Evolutionary conservation across 2,329 filamentous ascomycete species (phyloP), one percentile per base, ranked within the genome.

Genomic region (Fusarium fujikuroi): DNA sequence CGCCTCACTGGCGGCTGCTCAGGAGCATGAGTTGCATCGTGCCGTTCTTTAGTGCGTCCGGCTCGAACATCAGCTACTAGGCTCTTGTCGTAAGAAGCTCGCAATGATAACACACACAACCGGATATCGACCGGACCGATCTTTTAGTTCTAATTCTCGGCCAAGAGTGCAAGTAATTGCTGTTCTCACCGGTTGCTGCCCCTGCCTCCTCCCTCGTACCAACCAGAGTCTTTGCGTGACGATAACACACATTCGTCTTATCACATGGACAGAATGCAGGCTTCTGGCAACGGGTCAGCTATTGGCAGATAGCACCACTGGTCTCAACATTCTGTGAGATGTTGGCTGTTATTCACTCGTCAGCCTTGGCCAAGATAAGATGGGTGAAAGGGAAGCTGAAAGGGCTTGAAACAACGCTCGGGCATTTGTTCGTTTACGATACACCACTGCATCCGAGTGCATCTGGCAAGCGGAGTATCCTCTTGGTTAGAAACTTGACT

Each of bases 141-240:
- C 66, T 52, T 64, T 66, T 62, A 39, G 36, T 46, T 69, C 43
- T 62, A 40, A 59, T 54, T 43, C 56, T 58, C 64, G 60, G 53
- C 53, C 54, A 61, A 63, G 70, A 74, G 63, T 58, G 65, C 73
- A 73, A 66, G 69, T 75, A 60, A 63, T 65, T 65, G 44, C 64
- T 73, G 34, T 56, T 49, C 69, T 78, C 76, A 78, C 76, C 76
- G 76, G 76, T 78, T 75, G 57, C 70, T 73, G 70, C 75, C 70
- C 74, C 71, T 70, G 50, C 59, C 65, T 76, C 60, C 52, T 37
- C 40, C 40, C 70, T 69, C 58, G 67, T 76, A 69, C 75, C 76
- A 78, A 78, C 76, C 75, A 78, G 54, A 66, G 56, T 49, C 56
- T 70, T 70, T 76, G 74, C 72, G 72, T 77, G 76, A 77, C 75